A percentile compares a stretch with the other conserved stretches of the same genome.
Conservation (phyloP, 192 early-diverging fungal species). For the Spinellus fusiger region DNA sequence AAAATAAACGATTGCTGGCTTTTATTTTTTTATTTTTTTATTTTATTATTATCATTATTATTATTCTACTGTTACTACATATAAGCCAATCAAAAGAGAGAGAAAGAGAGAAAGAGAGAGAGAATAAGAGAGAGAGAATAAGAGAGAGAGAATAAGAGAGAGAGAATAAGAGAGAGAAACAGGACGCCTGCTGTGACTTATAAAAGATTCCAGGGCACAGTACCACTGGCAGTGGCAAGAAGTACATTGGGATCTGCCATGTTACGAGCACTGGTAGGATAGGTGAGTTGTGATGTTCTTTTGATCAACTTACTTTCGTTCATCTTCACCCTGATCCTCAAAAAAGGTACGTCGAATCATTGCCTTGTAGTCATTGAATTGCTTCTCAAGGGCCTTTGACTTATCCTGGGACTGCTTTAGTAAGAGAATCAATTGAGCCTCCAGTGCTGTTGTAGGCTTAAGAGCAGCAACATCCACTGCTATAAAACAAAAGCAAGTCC, state of each 20-base stretch:
- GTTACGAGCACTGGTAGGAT: not conserved
- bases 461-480: not conserved
- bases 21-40: too few species aligned
- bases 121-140: too few species aligned
- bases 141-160: too few species aligned
- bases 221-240: not conserved
- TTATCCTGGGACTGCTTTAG: slow-evolving; percentile 54
- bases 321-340: slow-evolving; percentile 39
- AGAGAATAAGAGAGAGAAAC: too few species aligned
- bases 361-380: slow-evolving; percentile 64
- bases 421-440: slow-evolving; percentile 48
- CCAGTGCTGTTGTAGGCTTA: slow-evolving; percentile 40
- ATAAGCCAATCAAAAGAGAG: too few species aligned
- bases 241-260: not conserved
- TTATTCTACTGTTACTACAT: too few species aligned
- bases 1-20: not conserved
- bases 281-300: not conserved
- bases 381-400: slow-evolving; percentile 39
- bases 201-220: not conserved
- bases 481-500: slow-evolving; percentile 14
- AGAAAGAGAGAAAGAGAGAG: too few species aligned
- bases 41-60: too few species aligned
- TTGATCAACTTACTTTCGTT: slow-evolving; percentile 5
- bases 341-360: slow-evolving; percentile 69
- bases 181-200: too few species aligned